A percentile compares a stretch with the other conserved stretches of the same genome.
phyloP scores from a whole-genome alignment of 768 basidiomycete species.

The Podaxis pistillaris region DNA sequence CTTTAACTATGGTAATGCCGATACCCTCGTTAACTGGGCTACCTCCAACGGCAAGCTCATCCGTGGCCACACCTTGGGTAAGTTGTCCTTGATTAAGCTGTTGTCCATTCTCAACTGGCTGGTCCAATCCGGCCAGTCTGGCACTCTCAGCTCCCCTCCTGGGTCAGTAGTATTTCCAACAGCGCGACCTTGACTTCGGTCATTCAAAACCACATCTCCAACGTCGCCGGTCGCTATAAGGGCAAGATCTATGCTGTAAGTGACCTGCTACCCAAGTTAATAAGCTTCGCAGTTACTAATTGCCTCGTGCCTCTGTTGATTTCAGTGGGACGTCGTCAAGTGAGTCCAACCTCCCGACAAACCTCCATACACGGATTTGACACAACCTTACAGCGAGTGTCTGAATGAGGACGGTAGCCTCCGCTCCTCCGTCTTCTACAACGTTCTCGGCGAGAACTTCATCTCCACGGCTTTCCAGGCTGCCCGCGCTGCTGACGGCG shows the following conservation, averaged over 20 bases:
- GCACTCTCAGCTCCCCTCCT: slow-evolving; percentile 32
- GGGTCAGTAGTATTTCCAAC: slow-evolving; percentile 29
- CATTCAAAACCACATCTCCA: slow-evolving; percentile 37
- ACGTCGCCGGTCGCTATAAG: slow-evolving; percentile 34
- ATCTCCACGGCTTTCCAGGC: slow-evolving; percentile 44
- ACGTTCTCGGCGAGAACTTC: slow-evolving; percentile 40
- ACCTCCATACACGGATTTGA: background rate
- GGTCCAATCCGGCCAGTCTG: slow-evolving; percentile 18
- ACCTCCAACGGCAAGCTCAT: slow-evolving; percentile 36
- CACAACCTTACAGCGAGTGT: slow-evolving; percentile 28
- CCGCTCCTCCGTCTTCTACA: slow-evolving; percentile 37
- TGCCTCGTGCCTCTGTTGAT: background rate
- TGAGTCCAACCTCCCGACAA: slow-evolving; percentile 7
- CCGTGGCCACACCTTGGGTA: slow-evolving; percentile 34
- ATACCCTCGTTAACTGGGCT: slow-evolving; percentile 40
- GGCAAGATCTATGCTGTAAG: slow-evolving; percentile 30
- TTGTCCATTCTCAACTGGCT: background rate
- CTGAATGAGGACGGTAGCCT: slow-evolving; percentile 43
- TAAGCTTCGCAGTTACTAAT: background rate
- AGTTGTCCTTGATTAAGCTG: background rate
- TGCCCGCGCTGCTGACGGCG: slow-evolving; percentile 41
- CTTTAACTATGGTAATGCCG: slow-evolving; percentile 34
- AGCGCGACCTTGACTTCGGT: slow-evolving; percentile 29
- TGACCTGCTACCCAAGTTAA: background rate
- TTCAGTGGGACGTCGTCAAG: slow-evolving; percentile 19